Base-by-base conservation (phyloP, 2,329 filamentous ascomycete genomes). In the Bretziella fagacearum region DNA sequence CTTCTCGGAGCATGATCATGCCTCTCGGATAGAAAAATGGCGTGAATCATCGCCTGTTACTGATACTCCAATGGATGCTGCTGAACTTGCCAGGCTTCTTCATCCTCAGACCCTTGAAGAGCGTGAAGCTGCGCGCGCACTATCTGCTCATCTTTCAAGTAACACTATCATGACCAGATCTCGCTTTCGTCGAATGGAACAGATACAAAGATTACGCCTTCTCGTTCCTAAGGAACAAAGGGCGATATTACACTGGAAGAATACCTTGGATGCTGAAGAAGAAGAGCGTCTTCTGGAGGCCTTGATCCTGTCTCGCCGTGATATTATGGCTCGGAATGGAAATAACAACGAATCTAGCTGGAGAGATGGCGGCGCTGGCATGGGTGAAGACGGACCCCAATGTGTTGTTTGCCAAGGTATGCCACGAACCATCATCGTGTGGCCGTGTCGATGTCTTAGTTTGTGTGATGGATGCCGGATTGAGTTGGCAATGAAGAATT, bases 401-500 rank as follows among this genome's bases (percentile, higher is more conserved):
- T 98, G 91, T 57, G 91, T 96, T 1, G 84, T 98, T 3, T 98
- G 91, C 59, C 89, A 96, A 60, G 77, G 77, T 47, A 73, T 74
- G n/a, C 78, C 86, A 2, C 72, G 91, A 15, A 93, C 84, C 6
- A 82, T 96, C 51, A 82, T 98, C 47, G 81, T 94, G 2, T 96
- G 91, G 91, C 91, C 91, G 0, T 98, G 91, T 60, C 82, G 91
- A 2, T 98, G 91, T 59, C 70, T 98, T 49, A 89, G 84, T 54
- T 70, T 96, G 10, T 96, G 91, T 59, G 91, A 98, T 60, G 91
- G 96, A 54, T 96, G 91, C 59, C 73, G 91, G 26, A 83, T 96
- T 29, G 89, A 84, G 36, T 69, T 96, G 52, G 91, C 91, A 3
- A 87, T 93, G 77, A 93, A 95, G 60, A 96, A 96, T 60, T 96